Base-by-base conservation (phyloP, 805 yeast species). In the Candida tammaniensis region DNA sequence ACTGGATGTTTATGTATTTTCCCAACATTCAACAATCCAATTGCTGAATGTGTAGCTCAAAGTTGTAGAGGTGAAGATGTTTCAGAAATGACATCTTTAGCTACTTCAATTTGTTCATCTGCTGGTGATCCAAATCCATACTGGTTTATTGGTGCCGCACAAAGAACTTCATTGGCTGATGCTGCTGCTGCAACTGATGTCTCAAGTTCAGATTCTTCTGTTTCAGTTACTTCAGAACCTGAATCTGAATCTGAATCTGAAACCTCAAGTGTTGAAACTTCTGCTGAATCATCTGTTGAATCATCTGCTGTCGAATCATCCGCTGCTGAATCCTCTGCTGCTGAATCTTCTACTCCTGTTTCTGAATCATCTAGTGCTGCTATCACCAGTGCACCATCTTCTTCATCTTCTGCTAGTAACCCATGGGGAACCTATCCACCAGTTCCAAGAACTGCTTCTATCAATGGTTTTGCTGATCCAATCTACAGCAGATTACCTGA, bases 391-490 rank as follows among this genome's bases (percentile, higher is more conserved):
- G 41, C 36, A 27, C 10, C 7, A 7, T 40, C 47, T 26, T 38
- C 54, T 17, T 40, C 27, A 16, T 32, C 36, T 17, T 17, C 27
- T 20, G 15, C 22, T 22, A 55, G 50, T 29, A 24, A 19, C 11
- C 50, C 51, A 38, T 68, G 59, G 55, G 61, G 52, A 31, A 67
- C 74, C 5, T 70, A 64, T 44, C 76, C 76, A 14, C 39, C 50
- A 6, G 74, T 70, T 20, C 64, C 74, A 12, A 47, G 65, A 40
- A 64, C 72, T 18, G 74, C 72, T 21, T 43, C 60, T 27, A 54
- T 66, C 35, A 69, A 69, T 40, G 74, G 74, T 1, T 68, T 69
- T 35, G 73, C 74, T 12, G 75, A 69, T 47, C 65, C 64, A 10
- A 59, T 69, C 33, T 55, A 54, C 39, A 46, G 43, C 20, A 28